These are phyloP conservation scores for Barnettozyma hawaiiensis DNA, from an alignment of 1,139 yeast species.

Conservation along the genomic window DNA sequence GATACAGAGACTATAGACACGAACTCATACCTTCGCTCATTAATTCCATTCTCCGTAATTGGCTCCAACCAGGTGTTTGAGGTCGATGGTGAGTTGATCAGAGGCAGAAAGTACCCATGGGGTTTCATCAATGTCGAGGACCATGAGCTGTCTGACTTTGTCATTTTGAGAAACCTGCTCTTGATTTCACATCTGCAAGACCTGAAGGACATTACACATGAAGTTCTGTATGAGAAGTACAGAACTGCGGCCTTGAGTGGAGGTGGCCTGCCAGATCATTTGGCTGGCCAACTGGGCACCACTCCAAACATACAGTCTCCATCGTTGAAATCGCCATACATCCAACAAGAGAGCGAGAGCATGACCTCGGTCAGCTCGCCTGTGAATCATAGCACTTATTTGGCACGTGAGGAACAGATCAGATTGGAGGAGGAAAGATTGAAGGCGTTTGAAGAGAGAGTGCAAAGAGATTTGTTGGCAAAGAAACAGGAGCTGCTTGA, in stretches of 20 bases:
- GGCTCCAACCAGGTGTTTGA: conserved; percentile 64
- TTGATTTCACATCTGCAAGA: conserved; percentile 93
- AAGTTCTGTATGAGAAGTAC: conserved; percentile 83
- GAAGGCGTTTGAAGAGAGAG: conserved; percentile 76
- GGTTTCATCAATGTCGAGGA: conserved; percentile 87
- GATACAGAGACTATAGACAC: conserved; percentile 79
- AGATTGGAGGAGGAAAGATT: conserved; percentile 75
- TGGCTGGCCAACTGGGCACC: conserved; percentile 15
- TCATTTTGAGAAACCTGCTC: conserved; percentile 73
- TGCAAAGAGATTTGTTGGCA: conserved; percentile 79
- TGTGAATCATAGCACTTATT: conserved; percentile 38
- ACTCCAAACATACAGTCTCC: conserved; percentile 9
- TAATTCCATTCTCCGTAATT: conserved; percentile 85
- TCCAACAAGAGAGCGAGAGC: conserved; percentile 26
- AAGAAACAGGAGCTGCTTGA: conserved; percentile 82
- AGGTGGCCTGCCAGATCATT: conserved; percentile 26
- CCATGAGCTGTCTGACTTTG: conserved; percentile 76
- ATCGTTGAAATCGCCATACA: conserved; percentile 20
- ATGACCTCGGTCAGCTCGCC: conserved; percentile 18
- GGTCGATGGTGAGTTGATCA: conserved; percentile 53
- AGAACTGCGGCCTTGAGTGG: conserved; percentile 84
- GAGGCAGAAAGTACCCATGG: conserved; percentile 94
- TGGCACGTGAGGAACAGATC: conserved; percentile 75
- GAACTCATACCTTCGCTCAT: conserved; percentile 64
- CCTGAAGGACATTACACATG: conserved; percentile 89